A percentile compares a stretch with the other conserved stretches of the same genome.
phyloP scores from a whole-genome alignment of 1,139 yeast genomes.

The Geotrichum histeridarum region DNA sequence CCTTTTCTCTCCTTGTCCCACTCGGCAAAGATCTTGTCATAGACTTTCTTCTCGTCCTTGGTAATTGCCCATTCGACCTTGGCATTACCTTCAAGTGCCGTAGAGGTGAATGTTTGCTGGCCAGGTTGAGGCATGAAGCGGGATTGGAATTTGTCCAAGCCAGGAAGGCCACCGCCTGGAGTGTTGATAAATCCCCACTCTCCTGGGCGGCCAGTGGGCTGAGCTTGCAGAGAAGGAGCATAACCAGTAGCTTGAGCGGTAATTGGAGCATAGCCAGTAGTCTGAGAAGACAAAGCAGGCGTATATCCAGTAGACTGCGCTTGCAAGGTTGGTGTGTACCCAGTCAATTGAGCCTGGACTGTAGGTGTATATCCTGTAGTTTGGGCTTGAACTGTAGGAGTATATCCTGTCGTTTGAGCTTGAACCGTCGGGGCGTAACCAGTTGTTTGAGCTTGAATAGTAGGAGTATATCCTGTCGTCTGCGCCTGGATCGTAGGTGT shows the following conservation, averaged over 20 bases:
- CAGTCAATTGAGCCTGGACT: conserved; percentile 39
- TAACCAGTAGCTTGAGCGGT: conserved; percentile 41
- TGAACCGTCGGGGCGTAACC: conserved; percentile 18
- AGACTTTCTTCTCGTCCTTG: conserved; percentile 77
- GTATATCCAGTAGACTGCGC: conserved; percentile 40
- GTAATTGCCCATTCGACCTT: conserved; percentile 68
- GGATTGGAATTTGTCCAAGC: conserved; percentile 65
- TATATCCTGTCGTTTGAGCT: conserved; percentile 34
- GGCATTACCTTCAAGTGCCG: conserved; percentile 35
- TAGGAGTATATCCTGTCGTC: conserved; percentile 34
- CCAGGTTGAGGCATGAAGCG: conserved; percentile 68
- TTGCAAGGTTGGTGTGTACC: conserved; percentile 29
- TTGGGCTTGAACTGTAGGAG: conserved; percentile 40
- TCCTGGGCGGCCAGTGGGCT: conserved; percentile 67
- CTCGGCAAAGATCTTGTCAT: conserved; percentile 81
- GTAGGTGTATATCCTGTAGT: conserved; percentile 37
- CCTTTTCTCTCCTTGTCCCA: conserved; percentile 77
- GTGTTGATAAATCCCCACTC: conserved; percentile 77
- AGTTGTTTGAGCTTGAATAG: conserved; percentile 27
- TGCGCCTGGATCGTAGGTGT: conserved; percentile 39
- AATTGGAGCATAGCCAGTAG: conserved; percentile 27
- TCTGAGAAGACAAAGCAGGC: conserved; percentile 22
- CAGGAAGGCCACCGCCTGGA: conserved; percentile 72
- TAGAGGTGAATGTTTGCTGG: conserved; percentile 37
- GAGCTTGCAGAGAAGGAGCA: conserved; percentile 37